Evolutionary conservation across 345 rosid genomes (phyloP), one percentile per base, ranked within the genome.

Genomic region (Euclidium syriacum): DNA sequence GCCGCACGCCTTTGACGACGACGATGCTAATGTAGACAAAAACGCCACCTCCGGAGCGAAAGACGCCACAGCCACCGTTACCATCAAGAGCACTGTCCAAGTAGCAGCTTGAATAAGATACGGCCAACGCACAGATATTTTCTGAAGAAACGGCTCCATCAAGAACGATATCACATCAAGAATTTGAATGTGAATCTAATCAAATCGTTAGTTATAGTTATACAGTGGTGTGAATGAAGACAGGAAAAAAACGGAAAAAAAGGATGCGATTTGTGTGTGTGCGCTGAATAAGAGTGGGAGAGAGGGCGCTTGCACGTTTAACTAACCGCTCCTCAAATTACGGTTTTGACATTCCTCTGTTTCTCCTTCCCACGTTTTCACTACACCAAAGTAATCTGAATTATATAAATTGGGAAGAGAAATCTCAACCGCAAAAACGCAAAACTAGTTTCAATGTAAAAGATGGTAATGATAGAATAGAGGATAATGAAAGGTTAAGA

Each of bases 1-100:
- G 1, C 46, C 43, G 25, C 67, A 62, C 3, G 18, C 33, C 3
- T 12, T 35, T 1, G 55, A 46, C 0, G 58, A 70, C 3, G 53
- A 54, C 6, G 74, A 61, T 1, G 58, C 34, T 7, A 71, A 0
- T 25, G 52, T 42, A 0, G 69, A 73, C 25, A 73, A 39, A 22
- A 67, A 73, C 15, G 72, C 76, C 5, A 60, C 18, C 53, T 44
- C 68, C 9, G 68, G 68, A 34, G 58, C 53, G 2, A 66, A 66
- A 5, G 76, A 66, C 0, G 59, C 58, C 1, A 59, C 20, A 9
- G 33, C 73, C 27, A 73, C 64, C 26, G 73, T 73, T 0, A 61
- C 19, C 53, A 53, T 67, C 2, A 73, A 4, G 2, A 73, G 41
- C 20, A 60, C 4, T 0, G 76, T 73, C 72, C 68, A 73, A 12